Percentiles rank a stretch among this genome's conserved stretches.
phyloP scores from a whole-genome alignment of 2,329 filamentous ascomycete genomes.

The Annulohypoxylon truncatum region DNA sequence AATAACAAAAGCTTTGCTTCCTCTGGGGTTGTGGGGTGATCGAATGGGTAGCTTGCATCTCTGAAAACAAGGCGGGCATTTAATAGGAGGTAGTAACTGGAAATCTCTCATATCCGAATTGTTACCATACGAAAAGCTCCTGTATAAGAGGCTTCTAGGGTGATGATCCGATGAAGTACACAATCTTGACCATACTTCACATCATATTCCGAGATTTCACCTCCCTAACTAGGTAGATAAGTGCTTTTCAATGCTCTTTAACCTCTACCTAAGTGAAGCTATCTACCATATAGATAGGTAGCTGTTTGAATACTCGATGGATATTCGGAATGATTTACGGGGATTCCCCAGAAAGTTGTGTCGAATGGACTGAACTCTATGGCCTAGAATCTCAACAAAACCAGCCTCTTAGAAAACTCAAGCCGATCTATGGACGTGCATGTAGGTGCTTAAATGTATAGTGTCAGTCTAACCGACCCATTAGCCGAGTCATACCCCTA shows the following conservation, averaged over 20 bases:
- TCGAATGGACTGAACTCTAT: conserved; percentile 16
- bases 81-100: not conserved
- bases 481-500: conserved; percentile 6
- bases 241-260: not conserved
- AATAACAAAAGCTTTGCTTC: conserved; percentile 1
- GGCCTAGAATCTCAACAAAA: not conserved
- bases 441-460: not conserved
- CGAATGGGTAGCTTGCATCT: not conserved
- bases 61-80: not conserved
- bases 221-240: not conserved
- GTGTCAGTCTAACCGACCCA: not conserved
- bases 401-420: not conserved
- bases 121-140: not conserved
- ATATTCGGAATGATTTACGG: not conserved
- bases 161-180: not conserved
- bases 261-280: too few species aligned
- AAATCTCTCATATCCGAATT: not conserved
- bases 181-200: not conserved
- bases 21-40: conserved; percentile 5
- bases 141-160: not conserved
- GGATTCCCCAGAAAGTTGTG: not conserved
- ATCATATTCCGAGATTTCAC: not conserved
- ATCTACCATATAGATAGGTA: not conserved
- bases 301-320: not conserved
- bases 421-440: not conserved